phyloP scores from a whole-genome alignment of 2,329 filamentous ascomycete genomes.

The Cladophialophora chaetospira region DNA sequence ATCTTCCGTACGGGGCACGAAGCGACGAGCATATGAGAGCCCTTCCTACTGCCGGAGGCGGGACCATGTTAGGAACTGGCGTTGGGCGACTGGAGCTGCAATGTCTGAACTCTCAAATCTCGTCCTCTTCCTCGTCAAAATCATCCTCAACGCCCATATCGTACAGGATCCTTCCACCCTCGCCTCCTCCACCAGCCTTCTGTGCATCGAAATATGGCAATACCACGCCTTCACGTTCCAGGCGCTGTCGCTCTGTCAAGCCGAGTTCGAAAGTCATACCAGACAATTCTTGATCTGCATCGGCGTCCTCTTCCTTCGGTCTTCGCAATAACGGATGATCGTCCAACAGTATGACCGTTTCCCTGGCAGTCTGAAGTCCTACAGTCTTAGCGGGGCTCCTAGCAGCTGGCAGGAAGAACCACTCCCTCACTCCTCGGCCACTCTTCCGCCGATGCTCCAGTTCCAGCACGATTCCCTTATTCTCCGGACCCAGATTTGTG shows the following conservation, averaged over 20 bases:
- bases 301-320: constrained; percentile 43
- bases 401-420: constrained; percentile 56
- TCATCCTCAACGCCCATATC: constrained; percentile 97
- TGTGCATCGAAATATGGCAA: constrained; percentile 97
- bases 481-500: constrained; percentile 15
- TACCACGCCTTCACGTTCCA: constrained; percentile 84
- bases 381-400: constrained; percentile 35
- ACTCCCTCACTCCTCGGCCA: constrained; percentile 74
- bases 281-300: constrained; percentile 56
- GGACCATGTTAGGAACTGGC: not conserved
- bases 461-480: constrained; percentile 69
- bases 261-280: constrained; percentile 82
- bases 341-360: constrained; percentile 64
- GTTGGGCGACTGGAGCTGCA: too few species aligned
- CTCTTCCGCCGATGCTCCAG: constrained; percentile 86
- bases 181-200: constrained; percentile 72
- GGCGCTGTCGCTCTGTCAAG: constrained; percentile 85
- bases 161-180: constrained; percentile 91
- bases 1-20: too few species aligned
- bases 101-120: constrained; percentile 71
- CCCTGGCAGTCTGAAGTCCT: constrained; percentile 46
- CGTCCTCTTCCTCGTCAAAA: constrained; percentile 94
- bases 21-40: constrained; percentile 1
- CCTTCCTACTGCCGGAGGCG: not conserved
- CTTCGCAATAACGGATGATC: constrained; percentile 72